Evolutionary conservation across 768 basidiomycete species (phyloP), one percentile per base, ranked within the genome.

Genomic region (Lactarius sanguifluus): DNA sequence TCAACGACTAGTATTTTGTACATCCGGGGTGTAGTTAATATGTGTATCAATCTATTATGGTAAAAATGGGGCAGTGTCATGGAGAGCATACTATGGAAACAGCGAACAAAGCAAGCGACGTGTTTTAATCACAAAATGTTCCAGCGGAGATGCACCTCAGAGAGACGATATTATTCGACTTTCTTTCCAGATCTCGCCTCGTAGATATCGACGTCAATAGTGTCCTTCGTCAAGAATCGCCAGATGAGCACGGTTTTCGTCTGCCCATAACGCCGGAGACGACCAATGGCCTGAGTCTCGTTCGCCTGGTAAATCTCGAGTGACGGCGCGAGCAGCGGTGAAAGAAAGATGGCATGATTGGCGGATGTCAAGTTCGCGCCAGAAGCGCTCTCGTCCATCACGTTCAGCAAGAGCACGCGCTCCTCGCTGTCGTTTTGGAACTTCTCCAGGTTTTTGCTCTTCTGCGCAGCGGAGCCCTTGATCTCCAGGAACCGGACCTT

Each of bases 371-470:
- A 78, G 75, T 98, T 98, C 70, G 91, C 91, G 54, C 93, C 93
- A 66, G 91, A 92, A n/a, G 93, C 92, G 68, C 92, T 94, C 77
- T 96, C 94, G 76, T 96, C 94, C 86, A 92, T 94, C 69, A 96
- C 91, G 71, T 94, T 94, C 68, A 98, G 79, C 62, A 98, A 81
- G 56, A 98, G 81, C 18, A 95, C 94, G 38, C 88, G 85, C 71
- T 91, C 91, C 64, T 83, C 79, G 72, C 88, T 86, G 54, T 86
- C 81, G 63, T 89, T 86, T 76, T 98, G 96, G 83, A 96, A 98
- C 71, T 82, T 84, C 70, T 92, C 89, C 54, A 98, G 79, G 64
- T 86, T 89, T 72, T 91, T 91, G 76, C 91, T 92, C 80, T 89
- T 91, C 70, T 83, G 79, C 59, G 85, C 82, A 5, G 91, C 89